Evolutionary conservation across 2,329 filamentous ascomycete species (phyloP).

Genomic region (Aspergillus neotritici): DNA sequence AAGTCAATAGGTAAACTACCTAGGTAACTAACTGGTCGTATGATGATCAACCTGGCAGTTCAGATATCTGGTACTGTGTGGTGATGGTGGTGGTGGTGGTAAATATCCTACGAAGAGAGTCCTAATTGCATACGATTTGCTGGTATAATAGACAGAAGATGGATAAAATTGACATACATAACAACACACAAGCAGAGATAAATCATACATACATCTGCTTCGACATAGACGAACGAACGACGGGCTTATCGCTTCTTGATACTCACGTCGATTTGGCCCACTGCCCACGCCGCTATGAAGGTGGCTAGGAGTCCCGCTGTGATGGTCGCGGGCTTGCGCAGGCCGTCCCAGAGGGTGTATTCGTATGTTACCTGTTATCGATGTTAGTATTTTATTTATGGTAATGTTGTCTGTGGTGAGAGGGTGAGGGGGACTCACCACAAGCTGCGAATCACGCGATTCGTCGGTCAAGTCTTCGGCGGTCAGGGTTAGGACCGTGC

Average conservation of each 20-base stretch:
- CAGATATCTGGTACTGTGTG: no score
- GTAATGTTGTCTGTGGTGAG: background rate
- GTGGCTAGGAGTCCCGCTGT: conserved; percentile 67
- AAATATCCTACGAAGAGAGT: background rate
- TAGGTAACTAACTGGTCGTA: no score
- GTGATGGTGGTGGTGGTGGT: background rate
- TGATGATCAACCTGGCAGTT: no score
- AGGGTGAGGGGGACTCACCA: conserved; percentile 45
- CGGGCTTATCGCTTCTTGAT: conserved; percentile 56
- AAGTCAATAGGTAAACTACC: background rate
- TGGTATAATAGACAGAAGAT: conserved; percentile 1
- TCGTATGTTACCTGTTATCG: conserved; percentile 66
- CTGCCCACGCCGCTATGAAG: conserved; percentile 66
- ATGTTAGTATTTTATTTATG: background rate
- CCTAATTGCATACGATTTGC: background rate
- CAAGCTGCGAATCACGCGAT: conserved; percentile 71
- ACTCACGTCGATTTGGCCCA: conserved; percentile 75
- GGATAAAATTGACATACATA: conserved; percentile 2
- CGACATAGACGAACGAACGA: no score
- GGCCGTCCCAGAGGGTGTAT: conserved; percentile 64
- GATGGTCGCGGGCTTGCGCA: conserved; percentile 82
- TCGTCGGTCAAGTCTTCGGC: conserved; percentile 88
- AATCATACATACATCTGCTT: conserved; percentile 9
- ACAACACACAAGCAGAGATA: conserved; percentile 9
- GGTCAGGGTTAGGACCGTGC: conserved; percentile 73